These are phyloP conservation scores for Cryptococcus jaspeensis DNA, from an alignment of 1,284 basidiomycete genomes.

Conservation along the genomic window DNA sequence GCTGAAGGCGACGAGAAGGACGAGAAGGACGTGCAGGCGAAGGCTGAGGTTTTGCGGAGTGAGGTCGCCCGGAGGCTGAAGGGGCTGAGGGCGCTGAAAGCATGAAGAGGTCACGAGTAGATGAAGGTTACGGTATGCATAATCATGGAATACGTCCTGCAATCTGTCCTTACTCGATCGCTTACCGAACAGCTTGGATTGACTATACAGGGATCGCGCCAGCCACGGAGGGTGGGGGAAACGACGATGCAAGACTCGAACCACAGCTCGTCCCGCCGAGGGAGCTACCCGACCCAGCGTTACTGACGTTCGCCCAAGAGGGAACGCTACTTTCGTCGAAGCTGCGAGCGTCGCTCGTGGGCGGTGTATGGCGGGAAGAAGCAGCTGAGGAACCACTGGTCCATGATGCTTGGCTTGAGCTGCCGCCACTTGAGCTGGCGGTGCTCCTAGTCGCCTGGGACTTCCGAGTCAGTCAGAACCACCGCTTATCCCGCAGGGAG, in stretches of 20 bases:
- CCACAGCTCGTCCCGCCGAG: too few species aligned
- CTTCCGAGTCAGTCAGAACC: background rate
- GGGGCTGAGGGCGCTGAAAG: constrained; percentile 12
- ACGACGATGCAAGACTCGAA: constrained; percentile 23
- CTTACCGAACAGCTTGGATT: too few species aligned
- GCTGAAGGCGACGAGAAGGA: constrained; percentile 56
- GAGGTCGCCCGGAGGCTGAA: constrained; percentile 24
- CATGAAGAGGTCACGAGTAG: background rate
- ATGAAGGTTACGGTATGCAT: background rate
- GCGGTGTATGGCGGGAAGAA: background rate
- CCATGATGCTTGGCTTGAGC: background rate
- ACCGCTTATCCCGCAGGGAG: background rate
- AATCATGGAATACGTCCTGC: background rate
- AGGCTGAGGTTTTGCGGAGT: constrained; percentile 28
- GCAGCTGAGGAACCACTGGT: background rate
- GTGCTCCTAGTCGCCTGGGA: too few species aligned
- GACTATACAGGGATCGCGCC: too few species aligned
- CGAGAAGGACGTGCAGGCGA: constrained; percentile 39
- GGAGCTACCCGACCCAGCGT: too few species aligned
- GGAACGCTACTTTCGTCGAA: background rate
- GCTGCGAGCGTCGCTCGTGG: background rate
- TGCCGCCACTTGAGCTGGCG: too few species aligned
- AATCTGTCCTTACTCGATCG: too few species aligned
- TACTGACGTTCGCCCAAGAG: too few species aligned
- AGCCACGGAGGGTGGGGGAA: constrained; percentile 36